Evolutionary conservation across 2,329 filamentous ascomycete genomes (phyloP).

Genomic region (Fusarium buxicola): DNA sequence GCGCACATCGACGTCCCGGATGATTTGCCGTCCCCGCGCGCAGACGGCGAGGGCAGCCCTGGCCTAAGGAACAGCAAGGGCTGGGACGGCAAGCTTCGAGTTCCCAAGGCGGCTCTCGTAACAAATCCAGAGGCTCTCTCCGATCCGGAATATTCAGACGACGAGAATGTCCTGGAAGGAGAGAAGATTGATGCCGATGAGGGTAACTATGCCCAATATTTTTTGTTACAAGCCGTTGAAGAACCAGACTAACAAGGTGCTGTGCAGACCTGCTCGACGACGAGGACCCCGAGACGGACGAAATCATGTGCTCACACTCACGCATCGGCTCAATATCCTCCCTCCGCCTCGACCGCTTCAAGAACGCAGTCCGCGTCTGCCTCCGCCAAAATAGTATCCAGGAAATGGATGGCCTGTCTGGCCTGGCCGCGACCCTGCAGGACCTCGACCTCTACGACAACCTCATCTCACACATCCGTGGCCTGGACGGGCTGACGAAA

Average conservation of each 20-base stretch:
- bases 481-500: conserved; percentile 80
- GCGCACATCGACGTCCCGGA: conserved; percentile 64
- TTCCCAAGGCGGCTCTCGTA: conserved; percentile 72
- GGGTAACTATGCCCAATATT: conserved; percentile 59
- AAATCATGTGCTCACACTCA: conserved; percentile 91
- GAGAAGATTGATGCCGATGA: conserved; percentile 86
- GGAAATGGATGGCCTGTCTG: conserved; percentile 78
- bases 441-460: conserved; percentile 99
- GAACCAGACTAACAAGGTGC: conserved; percentile 31
- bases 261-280: conserved; percentile 69
- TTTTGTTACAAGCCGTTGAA: neutral
- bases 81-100: conserved; percentile 85
- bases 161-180: conserved; percentile 74
- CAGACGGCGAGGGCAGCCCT: conserved; percentile 59
- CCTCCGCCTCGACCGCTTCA: conserved; percentile 86
- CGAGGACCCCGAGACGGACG: conserved; percentile 72
- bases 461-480: conserved; percentile 86
- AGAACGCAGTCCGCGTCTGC: conserved; percentile 79
- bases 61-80: conserved; percentile 72
- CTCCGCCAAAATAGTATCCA: conserved; percentile 93
- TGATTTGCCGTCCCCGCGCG: conserved; percentile 53
- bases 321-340: conserved; percentile 82
- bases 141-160: conserved; percentile 86
- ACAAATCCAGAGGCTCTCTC: conserved; percentile 84
- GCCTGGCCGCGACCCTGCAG: conserved; percentile 73